Percentiles rank a stretch among this genome's conserved stretches.
Conservation (phyloP, 1,139 yeast genomes). For the Yamadazyma songkhlaensis region DNA sequence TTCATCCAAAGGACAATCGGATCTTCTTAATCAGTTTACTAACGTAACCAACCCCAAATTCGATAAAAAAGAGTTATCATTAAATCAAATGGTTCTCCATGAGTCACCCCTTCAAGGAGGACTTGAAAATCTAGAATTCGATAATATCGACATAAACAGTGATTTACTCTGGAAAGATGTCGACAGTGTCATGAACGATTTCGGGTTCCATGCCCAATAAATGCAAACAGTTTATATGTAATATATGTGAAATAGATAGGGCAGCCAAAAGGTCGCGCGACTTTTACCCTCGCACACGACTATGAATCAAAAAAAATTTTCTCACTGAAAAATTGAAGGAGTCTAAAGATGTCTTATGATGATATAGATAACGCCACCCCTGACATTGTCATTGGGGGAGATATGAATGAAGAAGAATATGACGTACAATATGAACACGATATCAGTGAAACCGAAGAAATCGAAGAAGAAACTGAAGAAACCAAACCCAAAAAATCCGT, state of each 20-base stretch:
- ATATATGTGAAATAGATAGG: slow-evolving; percentile 1
- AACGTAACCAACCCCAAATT: slow-evolving; percentile 1
- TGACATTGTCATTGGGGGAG: slow-evolving; percentile 80
- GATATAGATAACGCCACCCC: slow-evolving; percentile 87
- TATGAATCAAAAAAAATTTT: slow-evolving; percentile 4
- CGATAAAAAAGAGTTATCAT: slow-evolving; percentile 2
- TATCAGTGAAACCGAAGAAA: slow-evolving; percentile 49
- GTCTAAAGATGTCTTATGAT: slow-evolving; percentile 42
- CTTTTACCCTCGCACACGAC: not conserved
- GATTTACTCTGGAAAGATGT: slow-evolving; percentile 88
- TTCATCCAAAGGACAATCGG: slow-evolving; percentile 5
- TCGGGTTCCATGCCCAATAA: slow-evolving; percentile 67
- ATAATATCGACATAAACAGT: slow-evolving; percentile 39
- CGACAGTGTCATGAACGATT: slow-evolving; percentile 88
- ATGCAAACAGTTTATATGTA: not conserved
- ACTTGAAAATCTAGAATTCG: slow-evolving; percentile 32
- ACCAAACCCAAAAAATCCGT: slow-evolving; percentile 65
- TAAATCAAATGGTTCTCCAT: slow-evolving; percentile 15
- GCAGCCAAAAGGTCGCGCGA: too few relatives aligned
- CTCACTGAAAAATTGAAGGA: slow-evolving; percentile 2
- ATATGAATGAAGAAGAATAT: slow-evolving; percentile 37
- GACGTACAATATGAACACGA: slow-evolving; percentile 42
- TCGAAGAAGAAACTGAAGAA: slow-evolving; percentile 30
- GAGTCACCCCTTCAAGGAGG: slow-evolving; percentile 34
- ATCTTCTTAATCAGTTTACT: slow-evolving; percentile 5